Conservation (phyloP, 345 rosid species). For the Aquilaria sinensis region DNA sequence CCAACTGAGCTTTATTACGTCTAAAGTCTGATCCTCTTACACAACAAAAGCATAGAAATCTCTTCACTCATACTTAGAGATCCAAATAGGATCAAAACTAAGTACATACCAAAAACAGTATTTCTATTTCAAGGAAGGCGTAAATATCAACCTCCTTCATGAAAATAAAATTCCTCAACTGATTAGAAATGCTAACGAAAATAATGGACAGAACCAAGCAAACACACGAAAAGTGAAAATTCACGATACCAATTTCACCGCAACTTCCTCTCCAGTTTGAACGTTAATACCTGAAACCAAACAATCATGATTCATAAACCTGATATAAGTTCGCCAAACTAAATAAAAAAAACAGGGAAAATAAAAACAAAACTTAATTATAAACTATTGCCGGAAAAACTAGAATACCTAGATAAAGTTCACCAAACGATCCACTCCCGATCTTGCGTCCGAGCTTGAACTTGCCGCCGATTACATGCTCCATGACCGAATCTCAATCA, state of each 20-base stretch:
- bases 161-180: no score
- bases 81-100: no score
- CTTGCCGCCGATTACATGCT: constrained; percentile 69
- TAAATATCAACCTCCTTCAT: no score
- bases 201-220: no score
- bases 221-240: no score
- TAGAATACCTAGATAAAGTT: constrained; percentile 66
- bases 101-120: no score
- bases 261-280: constrained; percentile 75
- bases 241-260: constrained; percentile 53
- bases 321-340: background rate
- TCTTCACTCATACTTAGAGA: no score
- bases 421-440: constrained; percentile 97
- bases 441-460: constrained; percentile 94
- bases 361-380: background rate
- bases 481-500: constrained; percentile 35
- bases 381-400: background rate
- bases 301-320: constrained; percentile 1
- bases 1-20: no score
- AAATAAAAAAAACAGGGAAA: background rate
- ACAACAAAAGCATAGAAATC: no score
- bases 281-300: constrained; percentile 48
- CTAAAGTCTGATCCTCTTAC: no score
- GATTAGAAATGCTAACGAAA: no score
- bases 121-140: no score